Evolutionary conservation across 257 asterid genomes (phyloP).

Genomic region (Solanum tarijense): DNA sequence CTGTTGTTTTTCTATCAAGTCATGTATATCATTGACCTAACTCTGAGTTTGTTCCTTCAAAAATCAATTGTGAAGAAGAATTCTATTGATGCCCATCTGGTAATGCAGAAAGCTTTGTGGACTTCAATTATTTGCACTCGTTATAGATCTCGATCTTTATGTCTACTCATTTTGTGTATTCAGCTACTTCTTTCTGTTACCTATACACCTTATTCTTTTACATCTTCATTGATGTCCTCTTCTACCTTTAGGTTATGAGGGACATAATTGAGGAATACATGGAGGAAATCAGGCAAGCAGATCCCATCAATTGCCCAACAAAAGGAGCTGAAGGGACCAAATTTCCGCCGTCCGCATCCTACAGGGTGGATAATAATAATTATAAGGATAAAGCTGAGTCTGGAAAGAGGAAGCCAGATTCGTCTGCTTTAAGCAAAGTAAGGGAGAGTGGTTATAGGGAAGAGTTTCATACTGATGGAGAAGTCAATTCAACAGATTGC

Average conservation of each 20-base stretch:
- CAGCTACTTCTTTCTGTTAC: background rate
- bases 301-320: conserved; percentile 24
- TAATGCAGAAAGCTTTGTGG: background rate
- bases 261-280: conserved; percentile 74
- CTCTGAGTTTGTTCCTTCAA: background rate
- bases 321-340: conserved; percentile 26
- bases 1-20: background rate
- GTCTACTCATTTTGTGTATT: background rate
- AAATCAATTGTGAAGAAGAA: background rate
- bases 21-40: background rate
- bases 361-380: conserved; percentile 11
- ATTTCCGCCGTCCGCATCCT: conserved; percentile 21
- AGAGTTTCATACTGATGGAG: conserved; percentile 10
- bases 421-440: conserved; percentile 15
- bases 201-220: background rate
- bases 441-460: conserved; percentile 21
- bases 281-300: conserved; percentile 65
- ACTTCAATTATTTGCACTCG: background rate
- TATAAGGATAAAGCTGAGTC: conserved; percentile 17
- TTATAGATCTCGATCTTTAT: background rate
- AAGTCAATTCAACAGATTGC: conserved; percentile 9
- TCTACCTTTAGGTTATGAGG: conserved; percentile 48
- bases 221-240: background rate
- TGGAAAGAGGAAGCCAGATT: conserved; percentile 14
- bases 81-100: background rate